Evolutionary conservation across 2,329 filamentous ascomycete genomes (phyloP).

Genomic region (Epichloe brachyelytri): DNA sequence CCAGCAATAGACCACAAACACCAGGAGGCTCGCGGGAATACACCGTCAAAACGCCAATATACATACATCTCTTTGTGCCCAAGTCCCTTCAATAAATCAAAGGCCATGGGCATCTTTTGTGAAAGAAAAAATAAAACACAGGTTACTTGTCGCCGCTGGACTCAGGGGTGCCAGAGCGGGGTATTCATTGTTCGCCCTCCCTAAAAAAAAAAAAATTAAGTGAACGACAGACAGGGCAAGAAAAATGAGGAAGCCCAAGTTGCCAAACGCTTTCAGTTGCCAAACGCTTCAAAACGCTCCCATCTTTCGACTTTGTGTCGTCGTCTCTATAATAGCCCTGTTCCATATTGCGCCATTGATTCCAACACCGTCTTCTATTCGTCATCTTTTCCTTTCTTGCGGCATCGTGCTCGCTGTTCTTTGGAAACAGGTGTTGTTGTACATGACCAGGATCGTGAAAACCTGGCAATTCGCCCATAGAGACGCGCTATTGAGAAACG

Average conservation of each 20-base stretch:
- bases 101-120: too few relatives aligned
- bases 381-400: not conserved
- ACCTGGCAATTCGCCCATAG: not conserved
- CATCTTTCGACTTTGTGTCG: not conserved
- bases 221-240: not conserved
- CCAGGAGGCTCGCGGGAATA: too few relatives aligned
- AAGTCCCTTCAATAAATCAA: too few relatives aligned
- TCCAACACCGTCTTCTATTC: not conserved
- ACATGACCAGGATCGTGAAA: slow-evolving; percentile 1
- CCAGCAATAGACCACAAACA: too few relatives aligned
- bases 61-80: too few relatives aligned
- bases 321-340: not conserved
- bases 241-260: not conserved
- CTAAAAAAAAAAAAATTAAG: not conserved
- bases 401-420: not conserved
- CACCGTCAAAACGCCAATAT: too few relatives aligned
- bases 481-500: not conserved
- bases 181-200: slow-evolving; percentile 1
- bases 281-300: not conserved
- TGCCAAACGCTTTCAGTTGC: not conserved
- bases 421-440: not conserved
- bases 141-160: not conserved
- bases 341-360: not conserved
- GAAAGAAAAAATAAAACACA: not conserved
- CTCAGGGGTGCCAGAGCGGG: slow-evolving; percentile 3